phyloP scores from a whole-genome alignment of 2,329 filamentous ascomycete genomes.

The Tolypocladium ovalisporum region DNA sequence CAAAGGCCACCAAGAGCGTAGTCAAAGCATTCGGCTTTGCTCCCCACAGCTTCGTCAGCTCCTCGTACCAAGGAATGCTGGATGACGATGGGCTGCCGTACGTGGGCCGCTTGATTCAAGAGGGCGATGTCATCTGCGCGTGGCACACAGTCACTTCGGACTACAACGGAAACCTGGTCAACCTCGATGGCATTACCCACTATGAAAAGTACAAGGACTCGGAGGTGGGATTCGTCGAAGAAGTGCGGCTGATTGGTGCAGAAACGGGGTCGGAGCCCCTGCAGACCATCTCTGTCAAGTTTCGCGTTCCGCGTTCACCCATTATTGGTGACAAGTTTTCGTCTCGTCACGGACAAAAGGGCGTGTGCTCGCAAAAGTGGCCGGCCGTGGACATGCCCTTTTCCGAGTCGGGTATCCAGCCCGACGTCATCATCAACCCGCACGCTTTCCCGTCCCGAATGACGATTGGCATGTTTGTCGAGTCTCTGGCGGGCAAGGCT shows the following conservation, averaged over 20 bases:
- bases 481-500: conserved; percentile 90
- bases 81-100: conserved; percentile 82
- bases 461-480: conserved; percentile 99
- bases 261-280: conserved; percentile 74
- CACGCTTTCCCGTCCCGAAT: conserved; percentile 99
- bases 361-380: conserved; percentile 95
- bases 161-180: conserved; percentile 66
- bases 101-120: conserved; percentile 64
- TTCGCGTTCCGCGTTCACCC: conserved; percentile 79
- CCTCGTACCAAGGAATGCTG: conserved; percentile 58
- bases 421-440: conserved; percentile 97
- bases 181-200: conserved; percentile 75
- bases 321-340: conserved; percentile 99
- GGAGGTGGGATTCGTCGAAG: conserved; percentile 81
- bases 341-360: conserved; percentile 95
- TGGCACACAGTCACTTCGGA: conserved; percentile 83
- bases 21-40: conserved; percentile 87
- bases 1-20: conserved; percentile 55
- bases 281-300: conserved; percentile 85
- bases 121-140: conserved; percentile 78
- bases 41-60: conserved; percentile 61
- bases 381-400: conserved; percentile 91
- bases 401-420: conserved; percentile 90
- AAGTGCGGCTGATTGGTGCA: conserved; percentile 80
- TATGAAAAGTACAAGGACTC: conserved; percentile 92